Conservation (phyloP, 2,329 filamentous ascomycete species). For the Metarhizium album region DNA sequence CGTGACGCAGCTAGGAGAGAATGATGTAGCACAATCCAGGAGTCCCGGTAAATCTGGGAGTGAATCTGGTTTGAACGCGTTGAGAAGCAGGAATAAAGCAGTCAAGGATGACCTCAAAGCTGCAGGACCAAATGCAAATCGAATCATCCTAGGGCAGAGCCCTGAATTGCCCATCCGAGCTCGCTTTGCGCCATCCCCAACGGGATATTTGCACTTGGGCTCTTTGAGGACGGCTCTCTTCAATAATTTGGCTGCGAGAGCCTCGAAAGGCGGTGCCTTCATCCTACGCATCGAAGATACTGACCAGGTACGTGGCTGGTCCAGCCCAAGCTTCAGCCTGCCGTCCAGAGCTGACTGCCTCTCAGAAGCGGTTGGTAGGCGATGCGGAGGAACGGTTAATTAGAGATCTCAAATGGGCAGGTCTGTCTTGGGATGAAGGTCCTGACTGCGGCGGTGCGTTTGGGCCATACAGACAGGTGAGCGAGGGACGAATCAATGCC, state of each 20-base stretch:
- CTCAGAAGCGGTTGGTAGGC: conserved; percentile 64
- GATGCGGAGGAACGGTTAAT: conserved; percentile 72
- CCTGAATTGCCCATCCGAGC: conserved; percentile 45
- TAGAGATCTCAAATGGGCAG: conserved; percentile 78
- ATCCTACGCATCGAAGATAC: conserved; percentile 90
- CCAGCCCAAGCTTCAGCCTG: background rate
- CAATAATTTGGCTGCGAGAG: conserved; percentile 83
- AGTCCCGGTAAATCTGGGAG: background rate
- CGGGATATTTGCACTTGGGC: conserved; percentile 84
- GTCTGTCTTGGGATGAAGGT: conserved; percentile 88
- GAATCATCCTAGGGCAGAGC: conserved; percentile 28
- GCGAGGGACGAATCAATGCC: conserved; percentile 1
- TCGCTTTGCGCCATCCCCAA: conserved; percentile 91
- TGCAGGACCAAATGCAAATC: conserved; percentile 6
- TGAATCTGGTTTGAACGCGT: conserved; percentile 9
- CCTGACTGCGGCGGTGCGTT: conserved; percentile 71
- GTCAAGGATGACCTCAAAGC: conserved; percentile 12
- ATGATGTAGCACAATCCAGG: background rate
- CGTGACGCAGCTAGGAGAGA: background rate
- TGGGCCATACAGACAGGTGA: conserved; percentile 77
- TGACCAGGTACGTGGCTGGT: conserved; percentile 57
- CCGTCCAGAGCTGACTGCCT: background rate
- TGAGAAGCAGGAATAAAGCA: conserved; percentile 11
- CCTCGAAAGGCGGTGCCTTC: conserved; percentile 75
- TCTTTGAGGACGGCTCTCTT: conserved; percentile 89